Evolutionary conservation across 192 early-diverging fungal species (phyloP), one percentile per base, ranked within the genome.

Genomic region (Podila epicladia): DNA sequence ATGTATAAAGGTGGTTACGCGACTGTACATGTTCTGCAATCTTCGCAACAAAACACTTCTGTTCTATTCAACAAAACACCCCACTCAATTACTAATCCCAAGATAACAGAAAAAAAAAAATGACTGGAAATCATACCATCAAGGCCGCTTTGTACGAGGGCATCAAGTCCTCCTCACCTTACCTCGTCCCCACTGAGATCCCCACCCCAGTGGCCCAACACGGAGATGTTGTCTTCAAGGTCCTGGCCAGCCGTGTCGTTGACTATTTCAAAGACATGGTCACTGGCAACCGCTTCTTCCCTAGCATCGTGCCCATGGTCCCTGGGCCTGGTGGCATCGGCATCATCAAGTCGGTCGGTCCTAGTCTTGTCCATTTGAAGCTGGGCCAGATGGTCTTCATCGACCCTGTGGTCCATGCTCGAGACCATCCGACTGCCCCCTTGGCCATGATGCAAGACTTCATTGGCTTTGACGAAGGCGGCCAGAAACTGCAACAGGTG

Each of bases 331-430:
- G 67, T 24, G 73, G 64, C 29, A 35, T 83, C 12, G 82, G 75
- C 11, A 49, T 78, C 29, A 68, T 83, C 22, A 64, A 72, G 28
- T 35, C 71, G 1, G 62, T 77, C 20, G 75, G 71, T 12, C 29
- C 82, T 11, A 71, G 76, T 38, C 45, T 65, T 22, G 53, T 49
- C 11, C 59, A 63, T 24, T 5, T 84, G 8, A 58, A 80, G 19
- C 50, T 41, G 24, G 83, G 83, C 17, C 75, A 84, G 22, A 45
- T 80, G 33, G 76, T 80, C 20, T 79, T 62, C 38, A 74, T 72
- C 31, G 83, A 83, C 24, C 76, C 83, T 8, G 74, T 68, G 0
- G 73, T 84, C 24, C 75, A 72, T 26, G 29, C 83, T 41, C 83
- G 83, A 1, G 83, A 84, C 32, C 63, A 84, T 45, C 57, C 75